Percentiles rank a stretch among this genome's conserved stretches.
phyloP scores from a whole-genome alignment of 1,284 basidiomycete species.

The Sanguinoderma infundibulare region DNA sequence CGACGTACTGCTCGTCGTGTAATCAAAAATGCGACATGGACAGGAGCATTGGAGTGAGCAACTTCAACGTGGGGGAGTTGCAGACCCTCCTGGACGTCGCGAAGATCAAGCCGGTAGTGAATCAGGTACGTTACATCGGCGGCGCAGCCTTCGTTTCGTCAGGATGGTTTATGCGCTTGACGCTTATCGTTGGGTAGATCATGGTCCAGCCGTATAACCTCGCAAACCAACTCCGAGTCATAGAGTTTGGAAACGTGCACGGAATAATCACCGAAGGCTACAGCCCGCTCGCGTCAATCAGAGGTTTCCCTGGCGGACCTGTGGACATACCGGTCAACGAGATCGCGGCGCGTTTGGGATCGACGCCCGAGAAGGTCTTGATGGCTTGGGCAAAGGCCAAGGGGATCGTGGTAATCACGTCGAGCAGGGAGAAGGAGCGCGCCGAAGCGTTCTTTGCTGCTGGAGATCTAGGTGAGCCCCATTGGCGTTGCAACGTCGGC shows the following conservation, averaged over 20 bases:
- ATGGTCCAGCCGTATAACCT: slow-evolving; percentile 77
- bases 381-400: slow-evolving; percentile 72
- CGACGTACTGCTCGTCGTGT: no score
- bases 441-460: slow-evolving; percentile 60
- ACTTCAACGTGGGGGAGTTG: slow-evolving; percentile 67
- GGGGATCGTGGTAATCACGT: slow-evolving; percentile 70
- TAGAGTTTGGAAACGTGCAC: slow-evolving; percentile 62
- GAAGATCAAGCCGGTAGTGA: slow-evolving; percentile 71
- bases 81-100: slow-evolving; percentile 60
- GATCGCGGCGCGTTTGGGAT: slow-evolving; percentile 59
- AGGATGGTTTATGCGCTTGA: neutral
- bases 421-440: slow-evolving; percentile 56
- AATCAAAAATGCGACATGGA: neutral
- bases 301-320: slow-evolving; percentile 68
- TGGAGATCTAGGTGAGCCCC: slow-evolving; percentile 47
- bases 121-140: slow-evolving; percentile 62
- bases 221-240: slow-evolving; percentile 50
- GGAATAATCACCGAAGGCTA: slow-evolving; percentile 77
- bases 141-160: neutral
- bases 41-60: slow-evolving; percentile 82
- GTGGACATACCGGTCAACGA: slow-evolving; percentile 68
- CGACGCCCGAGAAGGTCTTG: slow-evolving; percentile 73
- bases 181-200: slow-evolving; percentile 44
- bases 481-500: no score
- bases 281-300: slow-evolving; percentile 71